Evolutionary conservation across 768 basidiomycete genomes (phyloP), one percentile per base, ranked within the genome.

Genomic region (Lactifluus pinguis): DNA sequence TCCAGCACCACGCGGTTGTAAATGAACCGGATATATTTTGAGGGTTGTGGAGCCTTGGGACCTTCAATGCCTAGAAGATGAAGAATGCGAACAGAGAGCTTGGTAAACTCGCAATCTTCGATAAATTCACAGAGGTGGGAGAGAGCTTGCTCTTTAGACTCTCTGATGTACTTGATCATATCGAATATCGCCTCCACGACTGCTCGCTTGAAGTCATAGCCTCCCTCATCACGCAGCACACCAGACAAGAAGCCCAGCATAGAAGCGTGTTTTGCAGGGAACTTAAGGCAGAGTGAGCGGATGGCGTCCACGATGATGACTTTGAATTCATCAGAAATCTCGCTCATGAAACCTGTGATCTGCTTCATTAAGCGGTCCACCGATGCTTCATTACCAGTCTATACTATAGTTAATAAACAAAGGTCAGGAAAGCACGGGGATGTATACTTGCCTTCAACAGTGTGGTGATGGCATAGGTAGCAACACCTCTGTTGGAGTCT

Each of bases 261-360:
- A 44, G 93, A 89, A 1, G 84, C 88, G 69, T 99, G 94, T 76
- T 99, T 99, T 36, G 87, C 77, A 2, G 97, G 97, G 81, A 99
- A 99, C 74, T 99, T 99, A 77, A 99, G 86, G 75, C 95, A 98
- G 34, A 99, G 84, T 9, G 95, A 93, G 53, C 97, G 91, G 72
- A 99, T 94, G 60, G 97, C 97, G 63, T 98, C 94, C 58, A 99
- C 97, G 52, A 99, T 97, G 76, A 99, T 97, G 71, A 98, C 95
- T 79, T 98, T 98, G 83, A 99, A 99, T 75, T 99, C 97, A 74
- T 99, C 97, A 66, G 92, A 95, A 75, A 99, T 98, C 74, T 99
- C 97, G 59, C 87, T 83, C 95, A 99, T 97, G 79, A 99, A 99
- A 44, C 93, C 89, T 32, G 93, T 90, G 66, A 99, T 99, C 75